Evolutionary conservation across 108 stramenopile genomes (phyloP).

Genomic region (Stephanodiscus triporus): DNA sequence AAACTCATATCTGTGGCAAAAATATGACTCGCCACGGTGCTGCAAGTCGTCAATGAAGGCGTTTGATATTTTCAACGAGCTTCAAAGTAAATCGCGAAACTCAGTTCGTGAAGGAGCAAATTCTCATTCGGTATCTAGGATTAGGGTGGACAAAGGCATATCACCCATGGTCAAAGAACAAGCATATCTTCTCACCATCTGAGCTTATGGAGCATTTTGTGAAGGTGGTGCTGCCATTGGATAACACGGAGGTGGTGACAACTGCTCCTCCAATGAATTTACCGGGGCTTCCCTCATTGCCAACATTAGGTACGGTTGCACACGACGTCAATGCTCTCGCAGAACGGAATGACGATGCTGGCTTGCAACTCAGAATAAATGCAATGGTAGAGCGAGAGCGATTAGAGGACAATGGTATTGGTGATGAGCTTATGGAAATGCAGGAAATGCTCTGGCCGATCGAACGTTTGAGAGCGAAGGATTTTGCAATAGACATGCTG

Average conservation of each 20-base stretch:
- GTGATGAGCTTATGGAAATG: no score
- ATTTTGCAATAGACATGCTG: no score
- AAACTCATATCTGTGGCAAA: slow-evolving; percentile 15
- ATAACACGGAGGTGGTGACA: background rate
- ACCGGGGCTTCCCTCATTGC: background rate
- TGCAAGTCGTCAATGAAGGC: slow-evolving; percentile 20
- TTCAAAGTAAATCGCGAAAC: slow-evolving; percentile 17
- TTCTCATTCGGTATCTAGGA: slow-evolving; percentile 4
- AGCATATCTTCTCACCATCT: background rate
- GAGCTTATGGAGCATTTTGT: slow-evolving; percentile 6
- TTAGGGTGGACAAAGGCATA: slow-evolving; percentile 1
- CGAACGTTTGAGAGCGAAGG: no score
- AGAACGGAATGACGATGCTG: background rate
- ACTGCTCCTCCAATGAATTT: background rate
- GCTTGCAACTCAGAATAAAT: no score
- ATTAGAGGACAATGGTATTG: no score
- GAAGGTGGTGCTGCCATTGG: background rate
- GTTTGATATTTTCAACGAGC: background rate
- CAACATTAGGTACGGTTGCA: background rate
- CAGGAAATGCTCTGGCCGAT: no score
- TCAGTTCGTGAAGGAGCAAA: slow-evolving; percentile 1
- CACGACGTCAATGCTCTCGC: background rate
- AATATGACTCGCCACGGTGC: slow-evolving; percentile 24
- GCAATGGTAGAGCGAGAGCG: no score
- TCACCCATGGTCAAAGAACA: slow-evolving; percentile 3